Conservation (phyloP, 1,284 basidiomycete genomes). For the Puccinia coronata region DNA sequence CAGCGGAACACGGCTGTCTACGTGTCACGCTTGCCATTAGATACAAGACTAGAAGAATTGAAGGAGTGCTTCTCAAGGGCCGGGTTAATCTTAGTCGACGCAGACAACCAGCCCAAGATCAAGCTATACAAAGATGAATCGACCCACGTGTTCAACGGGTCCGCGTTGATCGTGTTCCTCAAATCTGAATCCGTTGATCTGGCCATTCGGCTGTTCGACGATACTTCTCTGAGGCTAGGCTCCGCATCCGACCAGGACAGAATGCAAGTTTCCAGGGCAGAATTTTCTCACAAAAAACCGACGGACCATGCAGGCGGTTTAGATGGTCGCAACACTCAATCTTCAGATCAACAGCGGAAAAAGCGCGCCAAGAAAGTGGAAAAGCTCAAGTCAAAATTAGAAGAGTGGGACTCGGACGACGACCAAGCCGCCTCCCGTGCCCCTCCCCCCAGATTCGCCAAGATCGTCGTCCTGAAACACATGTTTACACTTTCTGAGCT, state of each 20-base stretch:
- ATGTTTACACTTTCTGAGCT: constrained; percentile 92
- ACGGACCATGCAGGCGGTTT: not conserved
- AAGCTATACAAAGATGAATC: constrained; percentile 85
- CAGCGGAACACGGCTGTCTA: constrained; percentile 81
- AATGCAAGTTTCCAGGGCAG: constrained; percentile 81
- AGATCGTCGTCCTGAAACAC: constrained; percentile 86
- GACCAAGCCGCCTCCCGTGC: constrained; percentile 52
- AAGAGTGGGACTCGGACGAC: constrained; percentile 82
- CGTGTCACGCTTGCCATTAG: constrained; percentile 78
- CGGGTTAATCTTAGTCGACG: constrained; percentile 88
- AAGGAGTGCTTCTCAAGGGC: constrained; percentile 81
- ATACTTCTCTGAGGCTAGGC: constrained; percentile 85
- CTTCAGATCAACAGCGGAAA: constrained; percentile 69
- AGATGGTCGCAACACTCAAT: not conserved
- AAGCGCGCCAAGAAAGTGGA: constrained; percentile 54
- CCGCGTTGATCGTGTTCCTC: constrained; percentile 94
- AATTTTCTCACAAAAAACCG: constrained; percentile 65
- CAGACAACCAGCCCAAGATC: constrained; percentile 79
- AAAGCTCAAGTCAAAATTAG: constrained; percentile 80
- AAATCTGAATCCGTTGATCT: constrained; percentile 90
- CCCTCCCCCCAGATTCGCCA: constrained; percentile 62
- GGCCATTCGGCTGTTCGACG: constrained; percentile 83
- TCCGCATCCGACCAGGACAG: constrained; percentile 65
- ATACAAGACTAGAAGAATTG: constrained; percentile 75
- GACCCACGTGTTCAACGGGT: constrained; percentile 87